phyloP scores from a whole-genome alignment of 2,329 filamentous ascomycete genomes.

The Didymosphaeria variabile region DNA sequence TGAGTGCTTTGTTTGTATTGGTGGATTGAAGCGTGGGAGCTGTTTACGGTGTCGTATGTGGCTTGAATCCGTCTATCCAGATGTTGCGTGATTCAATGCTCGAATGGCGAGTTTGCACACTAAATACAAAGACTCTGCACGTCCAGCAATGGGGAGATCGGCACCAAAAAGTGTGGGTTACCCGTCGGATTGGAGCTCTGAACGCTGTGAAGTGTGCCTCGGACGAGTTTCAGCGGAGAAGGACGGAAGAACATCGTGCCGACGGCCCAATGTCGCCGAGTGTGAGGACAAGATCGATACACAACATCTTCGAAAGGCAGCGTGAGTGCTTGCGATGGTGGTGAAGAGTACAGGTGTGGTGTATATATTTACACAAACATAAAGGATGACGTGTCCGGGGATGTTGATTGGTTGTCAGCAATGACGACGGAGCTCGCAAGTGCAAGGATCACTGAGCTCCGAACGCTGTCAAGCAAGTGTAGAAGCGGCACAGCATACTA shows the following conservation, averaged over 20 bases:
- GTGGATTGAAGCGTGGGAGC: background rate
- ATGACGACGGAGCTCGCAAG: slow-evolving; percentile 8
- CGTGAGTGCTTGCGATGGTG: background rate
- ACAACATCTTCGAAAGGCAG: background rate
- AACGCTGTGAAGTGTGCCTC: slow-evolving; percentile 7
- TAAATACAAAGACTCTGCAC: background rate
- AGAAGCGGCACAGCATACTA: background rate
- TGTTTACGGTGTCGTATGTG: background rate
- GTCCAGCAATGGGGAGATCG: background rate
- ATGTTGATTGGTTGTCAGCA: background rate
- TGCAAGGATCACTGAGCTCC: background rate
- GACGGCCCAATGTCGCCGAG: slow-evolving; percentile 12
- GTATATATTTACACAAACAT: background rate
- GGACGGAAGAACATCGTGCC: slow-evolving; percentile 27
- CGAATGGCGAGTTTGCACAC: background rate
- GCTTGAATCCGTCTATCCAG: background rate
- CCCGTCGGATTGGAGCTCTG: background rate
- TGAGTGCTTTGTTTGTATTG: background rate
- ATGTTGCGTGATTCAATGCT: background rate
- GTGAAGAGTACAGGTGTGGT: background rate
- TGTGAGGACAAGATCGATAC: background rate
- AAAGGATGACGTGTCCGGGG: background rate
- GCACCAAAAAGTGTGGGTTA: background rate
- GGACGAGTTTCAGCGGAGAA: slow-evolving; percentile 38
- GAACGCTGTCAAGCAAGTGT: background rate